Evolutionary conservation across 495 filamentous ascomycete genomes (phyloP).

Genomic region (Hypoxylon cercidicola): DNA sequence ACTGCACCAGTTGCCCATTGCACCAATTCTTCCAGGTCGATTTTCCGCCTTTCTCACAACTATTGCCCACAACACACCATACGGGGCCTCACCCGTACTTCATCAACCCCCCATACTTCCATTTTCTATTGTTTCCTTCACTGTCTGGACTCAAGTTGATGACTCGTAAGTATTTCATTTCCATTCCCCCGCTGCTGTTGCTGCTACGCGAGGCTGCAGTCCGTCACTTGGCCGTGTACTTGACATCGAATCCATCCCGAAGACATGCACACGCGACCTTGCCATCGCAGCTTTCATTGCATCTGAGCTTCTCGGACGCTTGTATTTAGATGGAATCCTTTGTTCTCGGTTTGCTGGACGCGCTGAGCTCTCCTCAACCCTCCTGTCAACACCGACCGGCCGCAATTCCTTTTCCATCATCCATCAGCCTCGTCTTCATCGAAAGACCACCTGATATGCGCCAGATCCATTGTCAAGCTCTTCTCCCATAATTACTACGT

Average conservation of each 20-base stretch:
- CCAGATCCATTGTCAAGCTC: slow-evolving; percentile 50
- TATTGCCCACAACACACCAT: slow-evolving; percentile 47
- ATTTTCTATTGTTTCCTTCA: slow-evolving; percentile 29
- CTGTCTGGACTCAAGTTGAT: slow-evolving; percentile 40
- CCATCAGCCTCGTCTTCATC: slow-evolving; percentile 58
- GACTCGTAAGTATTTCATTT: slow-evolving; percentile 46
- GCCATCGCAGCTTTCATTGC: slow-evolving; percentile 41
- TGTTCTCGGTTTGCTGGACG: slow-evolving; percentile 45
- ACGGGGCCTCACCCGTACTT: slow-evolving; percentile 42
- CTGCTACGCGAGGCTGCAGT: slow-evolving; percentile 45
- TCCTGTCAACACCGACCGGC: slow-evolving; percentile 36
- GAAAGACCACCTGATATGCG: slow-evolving; percentile 57
- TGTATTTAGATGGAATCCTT: slow-evolving; percentile 48
- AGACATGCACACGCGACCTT: slow-evolving; percentile 53
- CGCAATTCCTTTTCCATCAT: slow-evolving; percentile 55
- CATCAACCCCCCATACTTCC: slow-evolving; percentile 34
- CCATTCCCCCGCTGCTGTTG: slow-evolving; percentile 27
- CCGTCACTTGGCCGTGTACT: slow-evolving; percentile 42
- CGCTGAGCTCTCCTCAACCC: slow-evolving; percentile 29
- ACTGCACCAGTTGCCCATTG: slow-evolving; percentile 5
- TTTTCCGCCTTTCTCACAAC: slow-evolving; percentile 47
- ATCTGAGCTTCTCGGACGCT: slow-evolving; percentile 45
- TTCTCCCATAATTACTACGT: slow-evolving; percentile 42
- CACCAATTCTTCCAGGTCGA: slow-evolving; percentile 45
- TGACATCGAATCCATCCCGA: slow-evolving; percentile 55